Base-by-base conservation (phyloP, 164 flowering plant genomes). In the Berberis thunbergii region DNA sequence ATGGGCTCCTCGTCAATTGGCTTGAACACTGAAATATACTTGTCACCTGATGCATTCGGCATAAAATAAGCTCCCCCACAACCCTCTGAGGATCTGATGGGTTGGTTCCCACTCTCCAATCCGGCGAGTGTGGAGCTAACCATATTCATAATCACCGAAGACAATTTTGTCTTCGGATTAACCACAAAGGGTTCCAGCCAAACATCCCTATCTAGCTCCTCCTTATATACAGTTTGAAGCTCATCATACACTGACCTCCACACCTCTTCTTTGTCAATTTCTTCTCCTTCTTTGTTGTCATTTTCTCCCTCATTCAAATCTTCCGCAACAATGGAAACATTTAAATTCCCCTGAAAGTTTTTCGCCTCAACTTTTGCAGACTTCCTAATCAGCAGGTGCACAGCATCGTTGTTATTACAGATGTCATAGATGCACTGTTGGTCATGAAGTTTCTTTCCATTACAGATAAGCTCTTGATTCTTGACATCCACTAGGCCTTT, bases 1-100 rank as follows among this genome's bases (percentile, higher is more conserved):
- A 74, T 79, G 9, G 96, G 96, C 48, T 88, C 96, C 75, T 88
- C 96, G 73, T 88, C 96, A 2, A 81, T 71, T 0, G 96, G 96
- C 79, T 88, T 88, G 64, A 88, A 86, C 54, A 88, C 79, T 38
- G 87, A 65, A 11, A 84, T 73, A 69, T 68, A 71, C 45, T 79
- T 67, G 43, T 69, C 63, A 4, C 88, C 85, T 2, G 62, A 61
- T 0, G 74, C 53, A 72, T 86, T 82, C 43, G 65, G 81, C 91
- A 88, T 81, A 54, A 88, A 79, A 69, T 88, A 88, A 57, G 87
- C 79, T 59, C 96, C 96, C 52, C 96, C 96, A 1, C 86, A 76
- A 8, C 96, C 96, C 65, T 86, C 92, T 2, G 80, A 68, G 10
- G 91, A 81, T 62, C 79, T 67, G 40, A 84, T 66, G 0, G 96